Conservation (phyloP, 768 basidiomycete genomes). For the Chlorophyllum brunneum region DNA sequence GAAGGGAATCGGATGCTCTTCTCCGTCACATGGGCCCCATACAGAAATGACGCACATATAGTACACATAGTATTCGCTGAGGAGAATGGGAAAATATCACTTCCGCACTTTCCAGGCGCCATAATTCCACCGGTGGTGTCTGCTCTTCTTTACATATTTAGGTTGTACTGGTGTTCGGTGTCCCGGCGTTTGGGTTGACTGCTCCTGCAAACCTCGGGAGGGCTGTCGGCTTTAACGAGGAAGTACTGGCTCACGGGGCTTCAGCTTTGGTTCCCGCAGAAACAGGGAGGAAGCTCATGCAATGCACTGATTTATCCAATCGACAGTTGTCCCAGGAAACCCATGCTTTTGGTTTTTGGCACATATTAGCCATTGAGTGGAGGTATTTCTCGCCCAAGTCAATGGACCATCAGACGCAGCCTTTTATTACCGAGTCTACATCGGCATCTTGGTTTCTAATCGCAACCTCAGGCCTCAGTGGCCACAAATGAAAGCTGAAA, state of each 20-base stretch:
- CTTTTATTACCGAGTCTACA: background rate
- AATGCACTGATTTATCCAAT: too few species aligned
- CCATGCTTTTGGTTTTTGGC: too few species aligned
- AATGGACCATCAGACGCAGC: background rate
- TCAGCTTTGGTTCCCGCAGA: too few species aligned
- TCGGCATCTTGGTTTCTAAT: background rate
- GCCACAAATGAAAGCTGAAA: background rate
- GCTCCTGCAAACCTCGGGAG: background rate
- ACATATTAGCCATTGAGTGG: background rate
- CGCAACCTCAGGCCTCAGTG: background rate
- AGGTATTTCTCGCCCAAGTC: background rate
- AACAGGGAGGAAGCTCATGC: too few species aligned
- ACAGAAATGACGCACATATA: too few species aligned
- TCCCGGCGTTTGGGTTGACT: background rate
- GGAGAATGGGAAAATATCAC: too few species aligned
- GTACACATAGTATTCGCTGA: too few species aligned
- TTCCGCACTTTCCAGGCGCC: slow-evolving; percentile 1
- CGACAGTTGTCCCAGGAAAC: too few species aligned
- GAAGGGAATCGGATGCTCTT: background rate
- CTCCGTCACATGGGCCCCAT: too few species aligned
- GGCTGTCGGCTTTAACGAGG: too few species aligned
- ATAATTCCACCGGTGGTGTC: background rate
- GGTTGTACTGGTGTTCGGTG: background rate
- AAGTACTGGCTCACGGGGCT: too few species aligned
- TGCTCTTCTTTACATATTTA: background rate